Evolutionary conservation across 805 yeast genomes (phyloP), one percentile per base, ranked within the genome.

Genomic region (Kazachstania viticola): DNA sequence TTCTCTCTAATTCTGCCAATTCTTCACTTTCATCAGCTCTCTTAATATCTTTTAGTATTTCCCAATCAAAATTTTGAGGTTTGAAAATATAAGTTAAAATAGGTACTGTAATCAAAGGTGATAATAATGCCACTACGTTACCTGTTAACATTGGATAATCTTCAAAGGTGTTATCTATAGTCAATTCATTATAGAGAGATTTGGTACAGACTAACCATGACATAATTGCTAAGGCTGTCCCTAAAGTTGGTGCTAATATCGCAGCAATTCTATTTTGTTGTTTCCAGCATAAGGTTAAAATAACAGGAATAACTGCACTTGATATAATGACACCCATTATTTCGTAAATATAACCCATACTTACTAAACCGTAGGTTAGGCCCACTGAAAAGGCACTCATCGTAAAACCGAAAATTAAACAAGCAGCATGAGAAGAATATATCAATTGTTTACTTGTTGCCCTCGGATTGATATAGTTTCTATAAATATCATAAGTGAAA

Each of bases 61-160:
- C 67, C 73, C 82, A 84, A 56, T 84, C 81, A 44, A 76, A 85
- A 46, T 79, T 66, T 46, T 78, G 87, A 4, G 79, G 74, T 34
- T 74, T 75, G 54, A 77, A 77, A 3, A 58, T 60, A 24, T 65
- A 61, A 0, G 91, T 79, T 33, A 84, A 60, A 8, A 77, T 48
- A 17, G 93, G 85, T 30, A 75, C 61, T 34, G 75, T 65, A 13
- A 84, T 55, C 13, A 71, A 48, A 8, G 95, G 94, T 2, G 87
- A 69, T 33, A 74, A 62, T 38, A 85, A 60, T 0, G 95, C 88
- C 32, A 83, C 85, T 29, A 83, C 74, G 55, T 85, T 85, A 38
- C 95, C 95, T 3, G 78, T 75, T 40, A 84, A 65, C 95, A 87
- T 87, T 25, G 95, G 79, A 50, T 81, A 70, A 54, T 87, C 94